A percentile compares a stretch with the other conserved stretches of the same genome.
Conservation (phyloP, 257 asterid genomes). For the Linaria vulgaris region DNA sequence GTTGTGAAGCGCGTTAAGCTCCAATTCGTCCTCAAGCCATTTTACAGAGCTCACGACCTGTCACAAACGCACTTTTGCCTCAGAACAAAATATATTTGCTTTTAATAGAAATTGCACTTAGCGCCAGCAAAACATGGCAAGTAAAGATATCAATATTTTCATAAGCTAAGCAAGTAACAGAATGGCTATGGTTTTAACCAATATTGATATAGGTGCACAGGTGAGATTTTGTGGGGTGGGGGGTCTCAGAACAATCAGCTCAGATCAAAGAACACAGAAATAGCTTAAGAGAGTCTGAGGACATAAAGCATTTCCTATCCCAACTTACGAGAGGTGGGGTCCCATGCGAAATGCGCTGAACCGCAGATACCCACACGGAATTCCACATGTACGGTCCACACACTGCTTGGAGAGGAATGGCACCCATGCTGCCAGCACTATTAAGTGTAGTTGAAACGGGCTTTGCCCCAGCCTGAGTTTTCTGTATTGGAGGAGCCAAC, state of each 20-base stretch:
- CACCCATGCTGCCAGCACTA: constrained; percentile 72
- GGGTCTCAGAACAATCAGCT: too few species aligned
- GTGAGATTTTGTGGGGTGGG: not conserved
- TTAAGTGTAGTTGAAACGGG: constrained; percentile 74
- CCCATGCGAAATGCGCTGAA: constrained; percentile 96
- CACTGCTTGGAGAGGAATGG: constrained; percentile 88
- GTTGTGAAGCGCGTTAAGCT: constrained; percentile 96
- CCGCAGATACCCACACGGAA: constrained; percentile 83
- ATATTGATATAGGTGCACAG: too few species aligned
- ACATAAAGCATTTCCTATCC: constrained; percentile 5
- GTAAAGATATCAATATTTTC: constrained; percentile 5
- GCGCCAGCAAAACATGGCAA: constrained; percentile 1
- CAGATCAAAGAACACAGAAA: not conserved
- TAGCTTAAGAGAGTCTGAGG: not conserved
- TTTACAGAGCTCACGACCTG: constrained; percentile 99
- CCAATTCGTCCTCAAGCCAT: constrained; percentile 99
- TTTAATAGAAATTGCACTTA: not conserved
- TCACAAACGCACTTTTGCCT: constrained; percentile 23
- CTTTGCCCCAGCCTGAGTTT: constrained; percentile 50
- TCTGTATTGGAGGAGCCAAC: constrained; percentile 92
- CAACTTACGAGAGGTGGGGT: constrained; percentile 97
- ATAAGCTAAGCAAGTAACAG: constrained; percentile 10
- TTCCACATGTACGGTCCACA: constrained; percentile 96
- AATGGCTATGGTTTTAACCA: not conserved
- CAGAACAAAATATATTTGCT: constrained; percentile 7